phyloP scores from a whole-genome alignment of 2,329 filamentous ascomycete genomes.

The Cordyceps pruinosa region DNA sequence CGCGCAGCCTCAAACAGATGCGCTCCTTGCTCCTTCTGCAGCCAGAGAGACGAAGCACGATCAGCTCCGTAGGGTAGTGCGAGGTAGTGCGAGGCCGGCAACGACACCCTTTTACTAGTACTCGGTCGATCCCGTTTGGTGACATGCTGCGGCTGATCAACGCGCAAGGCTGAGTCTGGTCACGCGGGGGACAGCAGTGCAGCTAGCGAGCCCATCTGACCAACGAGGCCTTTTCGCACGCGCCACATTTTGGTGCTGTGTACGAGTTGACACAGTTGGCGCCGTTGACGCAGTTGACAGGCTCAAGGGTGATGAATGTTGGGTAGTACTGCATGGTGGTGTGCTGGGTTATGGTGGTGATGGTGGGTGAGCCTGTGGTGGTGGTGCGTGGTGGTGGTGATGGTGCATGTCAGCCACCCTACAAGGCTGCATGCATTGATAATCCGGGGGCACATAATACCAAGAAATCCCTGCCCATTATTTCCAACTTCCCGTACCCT shows the following conservation, averaged over 20 bases:
- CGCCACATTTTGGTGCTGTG: conserved; percentile 3
- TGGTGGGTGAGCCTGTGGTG: not conserved
- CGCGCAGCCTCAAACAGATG: not conserved
- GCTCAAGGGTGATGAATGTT: too few relatives aligned
- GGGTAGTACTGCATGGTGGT: not conserved
- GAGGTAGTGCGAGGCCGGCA: not conserved
- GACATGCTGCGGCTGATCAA: conserved; percentile 3
- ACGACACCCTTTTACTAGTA: not conserved
- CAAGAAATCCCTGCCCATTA: not conserved
- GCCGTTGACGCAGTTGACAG: too few relatives aligned
- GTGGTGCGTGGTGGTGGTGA: not conserved
- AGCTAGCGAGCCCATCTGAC: conserved; percentile 8
- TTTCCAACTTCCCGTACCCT: not conserved
- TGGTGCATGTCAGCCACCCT: not conserved
- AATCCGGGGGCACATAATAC: not conserved
- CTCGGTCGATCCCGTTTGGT: not conserved
- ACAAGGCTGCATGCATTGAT: not conserved
- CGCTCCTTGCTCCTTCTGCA: not conserved
- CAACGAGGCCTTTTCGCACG: conserved; percentile 10
- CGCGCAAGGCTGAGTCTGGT: conserved; percentile 8
- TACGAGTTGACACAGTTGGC: too few relatives aligned
- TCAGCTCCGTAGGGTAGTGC: not conserved
- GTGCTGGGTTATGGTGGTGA: not conserved
- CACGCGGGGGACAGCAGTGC: not conserved
- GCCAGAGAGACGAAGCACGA: not conserved